Evolutionary conservation across 2,329 filamentous ascomycete species (phyloP).

Genomic region (Truncatella angustata): DNA sequence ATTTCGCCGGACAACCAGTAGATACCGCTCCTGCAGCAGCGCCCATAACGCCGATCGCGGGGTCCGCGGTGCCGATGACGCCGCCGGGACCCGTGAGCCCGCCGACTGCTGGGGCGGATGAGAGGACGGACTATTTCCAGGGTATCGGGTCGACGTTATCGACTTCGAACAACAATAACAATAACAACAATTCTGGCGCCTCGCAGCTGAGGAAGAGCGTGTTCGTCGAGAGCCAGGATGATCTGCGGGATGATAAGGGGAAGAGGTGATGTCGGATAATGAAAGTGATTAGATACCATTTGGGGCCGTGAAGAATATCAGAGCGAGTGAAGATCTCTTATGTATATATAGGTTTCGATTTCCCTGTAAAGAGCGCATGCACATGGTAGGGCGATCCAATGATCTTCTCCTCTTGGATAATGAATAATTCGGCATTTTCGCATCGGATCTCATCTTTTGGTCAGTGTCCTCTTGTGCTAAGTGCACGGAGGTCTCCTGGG

Average conservation of each 20-base stretch:
- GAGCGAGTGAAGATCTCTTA: not conserved
- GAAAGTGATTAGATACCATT: not conserved
- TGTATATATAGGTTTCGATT: not conserved
- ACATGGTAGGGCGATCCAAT: not conserved
- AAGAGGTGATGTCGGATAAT: not conserved
- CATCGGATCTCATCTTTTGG: too few relatives aligned
- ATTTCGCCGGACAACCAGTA: too few relatives aligned
- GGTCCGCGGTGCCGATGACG: not conserved
- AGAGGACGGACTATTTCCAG: constrained; percentile 24
- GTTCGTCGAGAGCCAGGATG: constrained; percentile 40
- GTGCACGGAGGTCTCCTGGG: too few relatives aligned
- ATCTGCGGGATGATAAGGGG: constrained; percentile 26
- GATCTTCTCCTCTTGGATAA: not conserved
- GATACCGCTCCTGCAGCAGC: constrained; percentile 9
- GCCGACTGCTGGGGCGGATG: constrained; percentile 17
- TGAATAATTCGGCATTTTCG: not conserved
- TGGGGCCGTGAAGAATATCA: not conserved
- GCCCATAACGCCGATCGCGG: not conserved
- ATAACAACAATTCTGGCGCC: constrained; percentile 1
- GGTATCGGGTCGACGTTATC: constrained; percentile 13
- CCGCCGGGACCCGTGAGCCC: constrained; percentile 23
- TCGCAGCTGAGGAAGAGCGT: constrained; percentile 34
- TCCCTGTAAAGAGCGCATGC: not conserved
- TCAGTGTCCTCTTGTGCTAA: too few relatives aligned
- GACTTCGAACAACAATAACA: constrained; percentile 9